Evolutionary conservation across 2,329 filamentous ascomycete species (phyloP), one percentile per base, ranked within the genome.

Genomic region (Leptodontidium sp.): DNA sequence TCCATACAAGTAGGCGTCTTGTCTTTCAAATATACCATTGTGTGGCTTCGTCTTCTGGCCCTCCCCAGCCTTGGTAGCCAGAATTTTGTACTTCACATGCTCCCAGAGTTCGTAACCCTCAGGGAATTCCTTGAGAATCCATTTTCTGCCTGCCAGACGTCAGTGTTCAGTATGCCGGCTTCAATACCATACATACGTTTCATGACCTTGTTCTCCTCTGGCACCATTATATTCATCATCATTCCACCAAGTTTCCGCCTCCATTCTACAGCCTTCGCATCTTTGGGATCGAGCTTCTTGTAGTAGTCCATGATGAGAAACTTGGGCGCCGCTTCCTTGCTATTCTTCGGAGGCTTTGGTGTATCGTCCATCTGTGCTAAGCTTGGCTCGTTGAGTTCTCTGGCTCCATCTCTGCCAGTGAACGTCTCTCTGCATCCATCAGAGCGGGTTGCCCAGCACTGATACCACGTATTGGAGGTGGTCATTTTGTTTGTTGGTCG

Each of bases 1-100:
- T 24, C 87, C 87, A 75, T 88, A 89, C 6, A 89, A 80, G 71
- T 88, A 89, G 40, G 85, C 85, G 75, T 89, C 87, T 72, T 87
- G 85, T 65, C 86, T 79, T 74, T 87, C 85, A 70, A 84, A 84
- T 12, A 81, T 82, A 43, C 83, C 84, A 82, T 76, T 81, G 79
- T 71, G 72, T 40, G 76, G 77, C 62, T 75, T 77, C 53, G 82
- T 81, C 70, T 85, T 84, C 38, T 82, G 75, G 26, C 75, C 78
- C 70, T 80, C 79, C 47, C 79, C 79, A 2, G 73, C 73, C 17
- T 73, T 72, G 61, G 83, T 81, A 52, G 81, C 81, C 58, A 84
- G 80, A 29, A 75, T 79, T 40, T 79, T 80, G 69, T 84, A 86
- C 75, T 86, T 86, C 74, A 87, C 81, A 72, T 88, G 86, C 73